Evolutionary conservation across 352 stramenopile genomes (phyloP), one percentile per base, ranked within the genome.

Genomic region (Ophiocytium majus): DNA sequence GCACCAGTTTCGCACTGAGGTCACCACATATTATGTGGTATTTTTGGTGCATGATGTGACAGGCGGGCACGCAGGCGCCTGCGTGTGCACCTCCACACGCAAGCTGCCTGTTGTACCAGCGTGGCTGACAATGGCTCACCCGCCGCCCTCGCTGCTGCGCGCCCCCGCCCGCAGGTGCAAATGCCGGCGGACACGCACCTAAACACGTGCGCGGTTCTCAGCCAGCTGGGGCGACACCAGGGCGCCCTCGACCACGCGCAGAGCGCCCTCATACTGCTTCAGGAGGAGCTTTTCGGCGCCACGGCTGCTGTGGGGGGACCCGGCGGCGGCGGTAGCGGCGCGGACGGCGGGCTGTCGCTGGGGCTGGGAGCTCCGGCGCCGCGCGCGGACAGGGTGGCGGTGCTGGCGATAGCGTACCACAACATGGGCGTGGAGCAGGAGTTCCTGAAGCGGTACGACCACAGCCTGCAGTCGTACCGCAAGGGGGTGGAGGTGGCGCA

Each of bases 341-440:
- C n/a, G 35, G 64, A 35, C 0, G 10, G 9, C 1, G 1, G 10
- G 35, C 43, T 10, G 19, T n/a, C 0, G 17, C 35, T 14, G 49
- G 71, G n/a, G 79, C 76, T 63, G 28, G 63, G 63, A 5, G 5
- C 5, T 5, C 5, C 49, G 0, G 43, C 90, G 0, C 89, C 90
- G 10, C 94, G 95, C 57, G 89, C 94, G 19, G 95, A 98, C 78
- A 91, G 95, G 0, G 91, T 98, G 19, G 94, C 95, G 10, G 95
- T 98, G 0, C 89, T 98, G 14, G 94, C 93, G 0, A 97, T 98
- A 36, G 95, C 95, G 9, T 98, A 98, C 88, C 95, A 98, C 85
- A 98, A 98, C 82, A 94, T 97, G 57, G 95, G 94, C 33, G 95
- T 98, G 28, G 95, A 98, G 87, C 94, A 98, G 74, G 95, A 98